Base-by-base conservation (phyloP, 371 early-diverging fungal genomes). In the Mucor sp. region DNA sequence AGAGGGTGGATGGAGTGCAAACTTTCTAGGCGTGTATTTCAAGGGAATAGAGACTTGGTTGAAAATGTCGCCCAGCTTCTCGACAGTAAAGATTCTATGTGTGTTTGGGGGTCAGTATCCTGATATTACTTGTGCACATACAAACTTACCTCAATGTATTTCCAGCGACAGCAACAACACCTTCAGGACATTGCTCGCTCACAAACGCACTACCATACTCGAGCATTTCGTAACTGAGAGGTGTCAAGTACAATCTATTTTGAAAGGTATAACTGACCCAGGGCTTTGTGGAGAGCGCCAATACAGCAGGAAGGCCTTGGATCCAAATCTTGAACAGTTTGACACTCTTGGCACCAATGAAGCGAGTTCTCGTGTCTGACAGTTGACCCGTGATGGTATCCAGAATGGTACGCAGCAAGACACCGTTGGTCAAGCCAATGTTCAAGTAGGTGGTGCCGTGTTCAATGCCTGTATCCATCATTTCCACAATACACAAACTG, bases 191-290 rank as follows among this genome's bases (percentile, higher is more conserved):
- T 72, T 93, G 95, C 61, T 95, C 95, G 17, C 95, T 94, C n/a
- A 83, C 80, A 67, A 99, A 95, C 8, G 88, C 85, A n/a, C 93
- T 85, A 21, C 93, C 98, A 69, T 81, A 92, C 77, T 93, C 94
- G 28, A 97, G 76, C 69, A 81, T 75, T 33, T 94, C 92, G 68
- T 94, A 94, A 59, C 90, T 86, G 43, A 90, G 74, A 7, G 90
- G 89, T 7, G 79, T 79, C 15, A 84, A 60, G 33, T 80, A 70
- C 7, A 82, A 61, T 41, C 95, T 83, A 0, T 87, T 87, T 68
- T 93, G 94, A 79, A 87, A 87, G 23, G 89, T 90, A 74, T 94
- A 96, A 62, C 89, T 91, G 59, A 98, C 76, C 98, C 98, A 98
- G 7, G 98, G 95, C 37, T 95, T 86, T 14, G 90, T 88, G 4